phyloP scores from a whole-genome alignment of 345 rosid genomes.

The Populus euphratica region DNA sequence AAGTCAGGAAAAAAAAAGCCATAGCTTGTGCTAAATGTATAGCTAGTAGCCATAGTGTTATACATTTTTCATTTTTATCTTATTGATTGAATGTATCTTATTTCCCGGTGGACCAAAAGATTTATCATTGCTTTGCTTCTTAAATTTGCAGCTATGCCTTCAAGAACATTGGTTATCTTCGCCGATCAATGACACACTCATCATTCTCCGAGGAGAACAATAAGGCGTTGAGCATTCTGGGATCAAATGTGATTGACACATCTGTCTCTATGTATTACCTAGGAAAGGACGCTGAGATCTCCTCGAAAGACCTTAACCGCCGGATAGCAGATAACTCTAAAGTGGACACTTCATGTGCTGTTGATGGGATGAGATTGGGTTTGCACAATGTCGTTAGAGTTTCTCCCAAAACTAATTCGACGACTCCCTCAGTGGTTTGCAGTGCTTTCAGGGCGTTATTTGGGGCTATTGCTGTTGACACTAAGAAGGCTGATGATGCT shows the following conservation, averaged over 20 bases:
- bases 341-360: conserved; percentile 52
- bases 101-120: neutral
- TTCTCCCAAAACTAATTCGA: conserved; percentile 51
- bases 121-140: conserved; percentile 4
- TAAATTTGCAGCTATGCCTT: conserved; percentile 46
- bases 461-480: conserved; percentile 65
- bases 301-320: conserved; percentile 43
- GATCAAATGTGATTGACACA: conserved; percentile 48
- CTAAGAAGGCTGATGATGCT: conserved; percentile 44
- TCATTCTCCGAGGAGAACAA: conserved; percentile 69
- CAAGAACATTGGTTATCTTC: conserved; percentile 42
- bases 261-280: conserved; percentile 39
- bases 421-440: conserved; percentile 43
- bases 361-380: conserved; percentile 49
- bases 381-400: conserved; percentile 50
- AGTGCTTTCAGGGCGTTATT: conserved; percentile 60
- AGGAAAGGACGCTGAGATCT: conserved; percentile 41
- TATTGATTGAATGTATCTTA: neutral
- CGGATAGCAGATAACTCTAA: conserved; percentile 38
- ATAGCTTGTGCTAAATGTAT: neutral
- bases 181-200: conserved; percentile 68
- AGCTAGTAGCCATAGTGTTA: neutral
- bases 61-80: neutral
- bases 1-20: neutral
- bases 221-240: conserved; percentile 56